These are phyloP conservation scores for Penicillium sp. DNA, from an alignment of 2,329 filamentous ascomycete species.

Conservation along the genomic window DNA sequence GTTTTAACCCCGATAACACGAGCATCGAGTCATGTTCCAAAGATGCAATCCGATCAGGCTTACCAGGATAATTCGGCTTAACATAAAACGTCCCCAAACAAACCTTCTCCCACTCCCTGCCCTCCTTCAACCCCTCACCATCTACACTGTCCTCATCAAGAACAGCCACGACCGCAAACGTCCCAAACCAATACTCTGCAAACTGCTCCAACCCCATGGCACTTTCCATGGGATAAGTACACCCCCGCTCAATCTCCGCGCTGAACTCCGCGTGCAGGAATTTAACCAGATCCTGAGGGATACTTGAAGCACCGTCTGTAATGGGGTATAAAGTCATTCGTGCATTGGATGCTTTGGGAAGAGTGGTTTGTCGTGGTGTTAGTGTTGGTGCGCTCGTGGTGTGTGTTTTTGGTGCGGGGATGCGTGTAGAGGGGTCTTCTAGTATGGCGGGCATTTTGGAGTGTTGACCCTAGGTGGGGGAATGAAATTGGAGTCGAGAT, in stretches of 20 bases:
- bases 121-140: conserved; percentile 26
- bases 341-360: conserved; percentile 28
- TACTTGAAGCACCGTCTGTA: conserved; percentile 22
- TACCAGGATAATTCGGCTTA: conserved; percentile 49
- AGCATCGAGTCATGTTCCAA: too few species aligned
- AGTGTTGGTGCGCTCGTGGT: conserved; percentile 27
- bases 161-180: conserved; percentile 41
- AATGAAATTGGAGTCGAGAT: not conserved
- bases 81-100: conserved; percentile 48
- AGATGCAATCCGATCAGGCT: not conserved
- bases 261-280: conserved; percentile 41
- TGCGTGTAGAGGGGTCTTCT: conserved; percentile 39
- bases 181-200: conserved; percentile 45
- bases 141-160: conserved; percentile 23
- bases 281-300: conserved; percentile 32
- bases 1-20: not conserved
- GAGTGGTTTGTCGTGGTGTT: conserved; percentile 28
- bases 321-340: conserved; percentile 38
- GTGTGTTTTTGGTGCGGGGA: conserved; percentile 32
- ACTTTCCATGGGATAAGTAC: conserved; percentile 46
- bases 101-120: conserved; percentile 39
- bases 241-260: conserved; percentile 40
- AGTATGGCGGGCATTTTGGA: conserved; percentile 41
- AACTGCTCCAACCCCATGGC: conserved; percentile 37
- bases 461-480: not conserved